phyloP scores from a whole-genome alignment of 2,329 filamentous ascomycete species.

The Penicillium verrucosum region DNA sequence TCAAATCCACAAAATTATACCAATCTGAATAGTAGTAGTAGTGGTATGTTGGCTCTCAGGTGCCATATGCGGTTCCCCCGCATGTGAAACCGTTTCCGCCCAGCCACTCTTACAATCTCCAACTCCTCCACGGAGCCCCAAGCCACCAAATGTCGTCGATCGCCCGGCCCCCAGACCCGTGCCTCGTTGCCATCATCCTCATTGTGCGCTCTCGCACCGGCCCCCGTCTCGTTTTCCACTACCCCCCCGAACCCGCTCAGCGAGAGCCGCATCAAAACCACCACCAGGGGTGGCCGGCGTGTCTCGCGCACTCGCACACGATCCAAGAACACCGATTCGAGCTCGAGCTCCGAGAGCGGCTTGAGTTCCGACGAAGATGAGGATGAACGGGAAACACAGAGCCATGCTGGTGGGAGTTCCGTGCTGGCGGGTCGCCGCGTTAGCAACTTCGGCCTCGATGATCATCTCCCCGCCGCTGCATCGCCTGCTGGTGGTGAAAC shows the following conservation, averaged over 20 bases:
- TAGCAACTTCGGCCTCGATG: conserved; percentile 36
- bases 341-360: conserved; percentile 38
- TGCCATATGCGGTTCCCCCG: conserved; percentile 14
- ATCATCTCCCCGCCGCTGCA: conserved; percentile 25
- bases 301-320: conserved; percentile 32
- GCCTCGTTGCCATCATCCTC: conserved; percentile 67
- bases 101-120: conserved; percentile 17
- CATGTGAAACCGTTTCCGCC: conserved; percentile 19
- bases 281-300: conserved; percentile 33
- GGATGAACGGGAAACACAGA: conserved; percentile 25
- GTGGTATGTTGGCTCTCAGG: neutral
- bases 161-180: conserved; percentile 51
- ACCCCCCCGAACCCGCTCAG: conserved; percentile 63
- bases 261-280: conserved; percentile 37
- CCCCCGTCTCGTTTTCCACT: conserved; percentile 81
- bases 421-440: conserved; percentile 24
- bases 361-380: conserved; percentile 43
- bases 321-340: conserved; percentile 37
- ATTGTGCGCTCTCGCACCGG: conserved; percentile 74
- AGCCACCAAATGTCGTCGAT: conserved; percentile 43
- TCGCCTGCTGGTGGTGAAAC: conserved; percentile 30
- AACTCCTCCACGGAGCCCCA: conserved; percentile 11
- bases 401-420: conserved; percentile 24
- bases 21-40: neutral
- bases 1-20: neutral